phyloP scores from a whole-genome alignment of 2,329 filamentous ascomycete species.

The Samsoniella hepiali region DNA sequence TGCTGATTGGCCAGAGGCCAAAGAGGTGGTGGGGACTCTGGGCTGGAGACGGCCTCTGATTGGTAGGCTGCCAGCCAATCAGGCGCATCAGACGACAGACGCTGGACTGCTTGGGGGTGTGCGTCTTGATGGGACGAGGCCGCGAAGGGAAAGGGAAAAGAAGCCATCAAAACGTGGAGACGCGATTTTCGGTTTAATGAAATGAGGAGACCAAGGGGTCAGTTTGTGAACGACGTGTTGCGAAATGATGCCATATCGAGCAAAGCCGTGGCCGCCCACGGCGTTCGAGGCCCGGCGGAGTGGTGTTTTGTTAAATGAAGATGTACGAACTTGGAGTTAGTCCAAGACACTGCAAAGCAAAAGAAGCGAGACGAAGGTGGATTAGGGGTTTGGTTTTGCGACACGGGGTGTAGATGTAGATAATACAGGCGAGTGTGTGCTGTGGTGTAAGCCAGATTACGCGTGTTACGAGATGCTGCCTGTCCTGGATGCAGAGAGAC shows the following conservation, averaged over 20 bases:
- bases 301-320: neutral
- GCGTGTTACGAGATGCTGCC: neutral
- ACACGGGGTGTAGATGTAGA: neutral
- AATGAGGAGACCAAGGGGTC: constrained; percentile 9
- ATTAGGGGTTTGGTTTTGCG: neutral
- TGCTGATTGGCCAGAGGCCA: neutral
- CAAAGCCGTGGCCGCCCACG: neutral
- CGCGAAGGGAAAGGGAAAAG: neutral
- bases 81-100: neutral
- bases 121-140: constrained; percentile 2
- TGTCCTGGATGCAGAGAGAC: neutral
- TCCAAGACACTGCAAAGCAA: neutral
- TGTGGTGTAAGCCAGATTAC: constrained; percentile 1
- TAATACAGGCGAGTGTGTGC: neutral
- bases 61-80: neutral
- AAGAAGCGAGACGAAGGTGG: neutral
- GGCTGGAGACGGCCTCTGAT: neutral
- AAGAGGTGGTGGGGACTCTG: neutral
- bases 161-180: constrained; percentile 4
- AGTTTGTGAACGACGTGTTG: constrained; percentile 2
- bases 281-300: neutral
- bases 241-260: constrained; percentile 11
- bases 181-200: neutral
- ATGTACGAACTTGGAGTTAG: neutral
- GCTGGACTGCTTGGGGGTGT: neutral